Evolutionary conservation across 352 stramenopile genomes (phyloP), one percentile per base, ranked within the genome.

Genomic region (Aphanomyces euteiches): DNA sequence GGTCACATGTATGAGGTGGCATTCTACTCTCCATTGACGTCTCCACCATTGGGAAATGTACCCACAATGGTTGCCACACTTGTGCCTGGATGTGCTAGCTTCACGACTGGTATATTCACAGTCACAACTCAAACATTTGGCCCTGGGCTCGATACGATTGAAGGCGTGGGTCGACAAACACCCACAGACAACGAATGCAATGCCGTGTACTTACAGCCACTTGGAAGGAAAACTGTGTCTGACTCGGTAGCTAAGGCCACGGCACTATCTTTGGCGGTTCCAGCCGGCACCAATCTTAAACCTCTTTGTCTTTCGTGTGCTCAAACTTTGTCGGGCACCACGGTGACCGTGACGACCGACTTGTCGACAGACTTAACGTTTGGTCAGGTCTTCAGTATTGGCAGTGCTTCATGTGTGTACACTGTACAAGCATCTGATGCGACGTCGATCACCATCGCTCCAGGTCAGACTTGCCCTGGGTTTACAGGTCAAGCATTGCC

Each of bases 1-100:
- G 87, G 87, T 13, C 80, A 85, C 74, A 84, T 79, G 40, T 93
- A 91, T 75, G 77, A 54, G 0, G 65, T 91, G 1, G 75, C 60
- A 19, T 92, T 93, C 43, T 72, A 79, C 13, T 77, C 82, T 37
- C 28, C 80, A 0, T 77, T 91, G 66, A 76, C 78, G 3, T 61
- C 76, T 0, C 12, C 69, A 19, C 79, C 78, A 15, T 60, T 89
- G 3, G 70, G 60, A 7, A 78, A 89, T 21, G 78, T 77, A 3
- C 43, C 88, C 7, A 60, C 89, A 1, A 69, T 50, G 45, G 66
- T 77, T 4, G 69, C 85, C 39, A 43, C 10, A 13, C 69, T 15
- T 0, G 75, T 78, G 39, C 1, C 38, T 13, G 74, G 56, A 3
- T 92, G 81, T 61, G 77, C 76, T 13, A 43, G 28, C 40, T 85